These are phyloP conservation scores for Agrostemma githago DNA, from an alignment of 148 eudicot genomes.

Conservation along the genomic window DNA sequence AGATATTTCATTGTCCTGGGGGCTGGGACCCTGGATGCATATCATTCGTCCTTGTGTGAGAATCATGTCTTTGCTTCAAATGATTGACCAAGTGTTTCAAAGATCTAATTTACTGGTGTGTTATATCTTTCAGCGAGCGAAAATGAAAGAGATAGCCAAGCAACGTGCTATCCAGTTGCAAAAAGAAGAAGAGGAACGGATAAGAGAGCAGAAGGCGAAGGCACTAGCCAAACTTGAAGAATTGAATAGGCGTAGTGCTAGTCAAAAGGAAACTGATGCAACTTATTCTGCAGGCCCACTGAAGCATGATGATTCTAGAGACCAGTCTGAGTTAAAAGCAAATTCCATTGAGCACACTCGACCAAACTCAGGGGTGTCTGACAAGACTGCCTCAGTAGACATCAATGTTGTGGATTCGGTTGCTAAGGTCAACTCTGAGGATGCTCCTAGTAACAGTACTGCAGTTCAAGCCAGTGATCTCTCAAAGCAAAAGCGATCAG, in stretches of 20 bases:
- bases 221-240: constrained; percentile 92
- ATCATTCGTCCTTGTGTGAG: not conserved
- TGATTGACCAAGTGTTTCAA: not conserved
- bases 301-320: constrained; percentile 37
- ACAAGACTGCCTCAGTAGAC: constrained; percentile 20
- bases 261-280: constrained; percentile 38
- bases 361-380: constrained; percentile 23
- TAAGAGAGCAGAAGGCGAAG: constrained; percentile 85
- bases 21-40: not conserved
- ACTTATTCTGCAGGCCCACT: constrained; percentile 24
- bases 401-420: constrained; percentile 25
- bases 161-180: constrained; percentile 75
- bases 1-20: too few relatives aligned
- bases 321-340: constrained; percentile 28
- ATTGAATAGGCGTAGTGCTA: constrained; percentile 63
- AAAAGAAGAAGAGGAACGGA: constrained; percentile 91
- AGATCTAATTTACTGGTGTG: constrained; percentile 5
- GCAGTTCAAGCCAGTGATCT: constrained; percentile 34
- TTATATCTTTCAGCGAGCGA: constrained; percentile 58
- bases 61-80: not conserved
- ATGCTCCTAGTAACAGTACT: constrained; percentile 29
- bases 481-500: constrained; percentile 44
- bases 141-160: constrained; percentile 74
- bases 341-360: constrained; percentile 19
- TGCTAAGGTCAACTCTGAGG: constrained; percentile 29